Evolutionary conservation across 2,329 filamentous ascomycete genomes (phyloP).

Genomic region (Boeremia exigua): DNA sequence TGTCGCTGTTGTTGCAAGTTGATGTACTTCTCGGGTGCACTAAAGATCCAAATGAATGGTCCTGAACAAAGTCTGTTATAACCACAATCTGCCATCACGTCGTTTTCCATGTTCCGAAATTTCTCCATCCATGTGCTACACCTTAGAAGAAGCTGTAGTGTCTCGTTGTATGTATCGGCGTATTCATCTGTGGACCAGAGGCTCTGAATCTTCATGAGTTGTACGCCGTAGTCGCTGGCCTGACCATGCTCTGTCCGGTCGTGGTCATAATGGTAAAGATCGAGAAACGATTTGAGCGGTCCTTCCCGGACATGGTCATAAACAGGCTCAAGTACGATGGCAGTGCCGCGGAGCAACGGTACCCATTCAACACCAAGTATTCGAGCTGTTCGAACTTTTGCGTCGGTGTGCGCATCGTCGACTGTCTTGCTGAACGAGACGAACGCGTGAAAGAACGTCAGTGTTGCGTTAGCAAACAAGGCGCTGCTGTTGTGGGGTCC

Average conservation of each 20-base stretch:
- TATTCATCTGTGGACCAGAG: not conserved
- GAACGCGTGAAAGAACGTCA: conserved; percentile 24
- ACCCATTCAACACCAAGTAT: conserved; percentile 28
- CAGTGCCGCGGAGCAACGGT: conserved; percentile 21
- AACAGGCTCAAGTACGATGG: conserved; percentile 5
- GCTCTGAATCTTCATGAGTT: not conserved
- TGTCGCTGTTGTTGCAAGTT: conserved; percentile 21
- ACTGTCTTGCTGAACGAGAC: conserved; percentile 18
- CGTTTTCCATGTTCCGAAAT: not conserved
- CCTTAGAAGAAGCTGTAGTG: not conserved
- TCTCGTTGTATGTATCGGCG: not conserved
- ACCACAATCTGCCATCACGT: not conserved
- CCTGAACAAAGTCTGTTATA: not conserved
- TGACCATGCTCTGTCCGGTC: not conserved
- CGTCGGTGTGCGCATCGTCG: not conserved
- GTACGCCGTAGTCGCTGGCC: not conserved
- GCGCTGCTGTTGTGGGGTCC: conserved; percentile 15
- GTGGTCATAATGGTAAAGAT: not conserved
- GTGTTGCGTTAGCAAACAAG: conserved; percentile 20
- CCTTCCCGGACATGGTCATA: not conserved
- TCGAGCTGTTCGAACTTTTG: conserved; percentile 10
- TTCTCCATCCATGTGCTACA: not conserved
- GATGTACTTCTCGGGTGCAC: conserved; percentile 18
- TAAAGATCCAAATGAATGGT: conserved; percentile 18
- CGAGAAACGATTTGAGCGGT: not conserved